Base-by-base conservation (phyloP, 805 yeast species). In the Grigorovia transvaalensis region DNA sequence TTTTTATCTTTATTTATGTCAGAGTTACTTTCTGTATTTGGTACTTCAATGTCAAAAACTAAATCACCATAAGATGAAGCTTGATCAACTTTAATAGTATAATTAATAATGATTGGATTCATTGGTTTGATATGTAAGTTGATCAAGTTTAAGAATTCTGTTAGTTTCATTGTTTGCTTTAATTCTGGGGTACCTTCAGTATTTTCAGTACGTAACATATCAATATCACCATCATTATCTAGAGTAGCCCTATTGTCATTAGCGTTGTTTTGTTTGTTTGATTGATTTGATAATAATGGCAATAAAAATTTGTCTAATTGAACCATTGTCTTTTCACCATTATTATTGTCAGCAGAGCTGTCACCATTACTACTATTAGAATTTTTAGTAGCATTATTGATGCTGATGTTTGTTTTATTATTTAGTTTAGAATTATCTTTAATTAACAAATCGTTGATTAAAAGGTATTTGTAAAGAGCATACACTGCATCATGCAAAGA, bases 401-500 rank as follows among this genome's bases (percentile, higher is more conserved):
- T 30, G 18, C 53, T 18, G 29, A 18, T 17, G 19, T 15, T n/a
- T 7, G 38, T n/a, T 27, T 48, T 18, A 53, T 51, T 30, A 51
- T 46, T 15, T 50, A 56, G n/a, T 12, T 45, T n/a, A 47, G 60
- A 45, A 19, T 57, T 57, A 51, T 57, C 62, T 40, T 56, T 58
- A 23, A 55, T 54, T 43, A 66, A 79, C 51, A 88, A 69, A 56
- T 81, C 78, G 64, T 85, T 85, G 65, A 78, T 78, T 58, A 85
- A 78, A 18, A 81, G 76, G 63, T 88, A 88, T 66, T 85, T 88
- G 88, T 95, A 88, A 41, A 88, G 67, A 11, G 81, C 76, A 59
- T 80, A 89, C 46, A 86, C 84, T 46, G 88, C 81, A 51, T 88
- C 96, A 53, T 91, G 95, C 64, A 89, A 89, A 5, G 95, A 84